Conservation (phyloP, 768 basidiomycete species). For the Gymnopilus junonius region DNA sequence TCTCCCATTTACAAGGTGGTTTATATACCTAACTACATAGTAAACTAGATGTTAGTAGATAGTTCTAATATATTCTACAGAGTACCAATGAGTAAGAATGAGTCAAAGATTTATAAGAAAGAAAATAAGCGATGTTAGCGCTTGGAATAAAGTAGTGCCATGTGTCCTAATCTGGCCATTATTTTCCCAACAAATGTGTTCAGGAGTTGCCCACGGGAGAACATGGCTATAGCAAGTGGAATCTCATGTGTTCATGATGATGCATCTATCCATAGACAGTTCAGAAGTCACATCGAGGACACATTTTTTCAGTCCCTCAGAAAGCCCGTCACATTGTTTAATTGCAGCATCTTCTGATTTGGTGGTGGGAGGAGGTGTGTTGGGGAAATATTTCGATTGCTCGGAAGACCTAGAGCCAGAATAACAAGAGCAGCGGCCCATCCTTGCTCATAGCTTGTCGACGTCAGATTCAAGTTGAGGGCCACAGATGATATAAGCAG, state of each 20-base stretch:
- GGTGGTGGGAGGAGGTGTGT: neutral
- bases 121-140: too few relatives aligned
- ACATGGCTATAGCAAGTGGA: neutral
- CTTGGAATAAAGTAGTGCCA: too few relatives aligned
- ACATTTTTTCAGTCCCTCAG: neutral
- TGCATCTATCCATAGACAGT: neutral
- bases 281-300: neutral
- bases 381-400: too few relatives aligned
- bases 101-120: too few relatives aligned
- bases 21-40: too few relatives aligned
- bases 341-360: neutral
- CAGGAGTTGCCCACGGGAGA: neutral
- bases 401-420: neutral
- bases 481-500: neutral
- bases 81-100: too few relatives aligned
- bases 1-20: too few relatives aligned
- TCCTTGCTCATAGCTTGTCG: too few relatives aligned
- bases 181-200: neutral
- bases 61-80: too few relatives aligned
- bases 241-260: neutral
- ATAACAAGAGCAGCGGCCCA: neutral
- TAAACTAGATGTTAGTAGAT: too few relatives aligned
- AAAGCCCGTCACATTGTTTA: neutral
- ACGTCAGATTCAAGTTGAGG: neutral
- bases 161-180: too few relatives aligned